Percentiles rank a stretch among this genome's conserved stretches.
These are phyloP conservation scores for Ephemerocybe angulata DNA, from an alignment of 768 basidiomycete genomes.

Conservation along the genomic window DNA sequence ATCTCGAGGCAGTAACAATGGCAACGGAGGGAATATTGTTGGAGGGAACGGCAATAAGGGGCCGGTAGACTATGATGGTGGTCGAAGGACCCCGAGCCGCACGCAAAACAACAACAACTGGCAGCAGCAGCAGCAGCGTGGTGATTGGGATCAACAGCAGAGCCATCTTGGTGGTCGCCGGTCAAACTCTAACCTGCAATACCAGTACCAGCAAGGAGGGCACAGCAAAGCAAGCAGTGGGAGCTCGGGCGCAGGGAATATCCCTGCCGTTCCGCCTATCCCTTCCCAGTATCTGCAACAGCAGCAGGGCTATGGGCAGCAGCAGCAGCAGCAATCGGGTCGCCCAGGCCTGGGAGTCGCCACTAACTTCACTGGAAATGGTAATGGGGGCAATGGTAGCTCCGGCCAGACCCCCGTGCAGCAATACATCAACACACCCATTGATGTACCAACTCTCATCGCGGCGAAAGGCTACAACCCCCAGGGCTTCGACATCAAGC, in stretches of 20 bases:
- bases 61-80: slow-evolving; percentile 63
- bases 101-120: slow-evolving; percentile 3
- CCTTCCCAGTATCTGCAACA: slow-evolving; percentile 71
- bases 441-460: slow-evolving; percentile 84
- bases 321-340: slow-evolving; percentile 19
- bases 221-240: slow-evolving; percentile 31
- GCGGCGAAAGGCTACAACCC: slow-evolving; percentile 92
- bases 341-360: slow-evolving; percentile 37
- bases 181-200: slow-evolving; percentile 57
- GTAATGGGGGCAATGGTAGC: slow-evolving; percentile 19
- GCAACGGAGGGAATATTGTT: slow-evolving; percentile 32
- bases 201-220: slow-evolving; percentile 51
- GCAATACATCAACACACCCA: slow-evolving; percentile 58
- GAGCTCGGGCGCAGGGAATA: slow-evolving; percentile 28
- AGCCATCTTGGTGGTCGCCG: slow-evolving; percentile 11
- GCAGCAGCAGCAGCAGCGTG: slow-evolving; percentile 38
- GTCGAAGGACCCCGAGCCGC: slow-evolving; percentile 50
- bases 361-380: slow-evolving; percentile 28
- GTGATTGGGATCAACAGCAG: slow-evolving; percentile 24
- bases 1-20: slow-evolving; percentile 25
- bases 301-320: slow-evolving; percentile 12
- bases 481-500: slow-evolving; percentile 74
- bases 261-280: slow-evolving; percentile 70
- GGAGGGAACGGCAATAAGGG: slow-evolving; percentile 39
- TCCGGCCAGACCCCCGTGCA: slow-evolving; percentile 40